phyloP scores from a whole-genome alignment of 1,284 basidiomycete species.

The Ustilago loliicola region DNA sequence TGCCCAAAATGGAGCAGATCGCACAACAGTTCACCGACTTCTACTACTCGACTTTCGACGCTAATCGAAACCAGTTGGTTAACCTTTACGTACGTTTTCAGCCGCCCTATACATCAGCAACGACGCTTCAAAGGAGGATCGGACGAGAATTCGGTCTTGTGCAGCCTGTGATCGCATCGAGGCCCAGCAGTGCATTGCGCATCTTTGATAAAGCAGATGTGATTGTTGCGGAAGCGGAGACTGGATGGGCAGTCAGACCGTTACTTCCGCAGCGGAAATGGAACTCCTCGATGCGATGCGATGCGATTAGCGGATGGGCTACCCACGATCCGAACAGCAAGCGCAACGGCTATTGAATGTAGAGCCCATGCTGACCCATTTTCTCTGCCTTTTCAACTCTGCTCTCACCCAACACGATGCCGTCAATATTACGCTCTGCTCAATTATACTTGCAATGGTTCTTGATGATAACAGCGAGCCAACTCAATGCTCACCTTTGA shows the following conservation, averaged over 20 bases:
- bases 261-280: no score
- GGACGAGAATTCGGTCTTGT: no score
- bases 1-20: slow-evolving; percentile 63
- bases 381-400: neutral
- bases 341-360: neutral
- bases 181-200: no score
- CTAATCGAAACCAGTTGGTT: slow-evolving; percentile 75
- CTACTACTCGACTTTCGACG: slow-evolving; percentile 76
- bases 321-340: neutral
- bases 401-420: neutral
- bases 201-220: no score
- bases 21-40: slow-evolving; percentile 69
- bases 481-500: slow-evolving; percentile 93
- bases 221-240: no score
- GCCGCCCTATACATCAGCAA: no score
- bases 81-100: slow-evolving; percentile 80
- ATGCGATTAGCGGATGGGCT: no score
- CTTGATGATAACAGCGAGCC: slow-evolving; percentile 76
- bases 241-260: no score
- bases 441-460: neutral
- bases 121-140: no score
- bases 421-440: neutral
- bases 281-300: no score
- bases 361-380: neutral
- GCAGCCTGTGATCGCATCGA: no score